These are phyloP conservation scores for Verbena officinalis DNA, from an alignment of 257 asterid genomes.

Conservation along the genomic window DNA sequence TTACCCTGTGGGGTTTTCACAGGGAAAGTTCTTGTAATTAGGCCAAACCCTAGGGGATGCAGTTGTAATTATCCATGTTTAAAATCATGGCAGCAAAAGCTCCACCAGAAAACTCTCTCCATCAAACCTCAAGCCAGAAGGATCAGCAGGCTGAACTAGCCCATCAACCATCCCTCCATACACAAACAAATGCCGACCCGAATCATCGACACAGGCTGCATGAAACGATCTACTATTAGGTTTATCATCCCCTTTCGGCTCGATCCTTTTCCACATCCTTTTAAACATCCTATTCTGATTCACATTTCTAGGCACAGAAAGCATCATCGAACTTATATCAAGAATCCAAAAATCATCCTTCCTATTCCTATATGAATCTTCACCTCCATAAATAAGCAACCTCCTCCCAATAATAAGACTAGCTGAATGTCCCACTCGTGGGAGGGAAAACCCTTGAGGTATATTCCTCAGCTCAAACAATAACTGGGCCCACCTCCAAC, in stretches of 20 bases:
- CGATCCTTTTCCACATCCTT: slow-evolving; percentile 68
- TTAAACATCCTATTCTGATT: slow-evolving; percentile 30
- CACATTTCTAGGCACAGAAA: slow-evolving; percentile 27
- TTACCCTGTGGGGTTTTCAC: no score
- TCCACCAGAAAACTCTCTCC: slow-evolving; percentile 72
- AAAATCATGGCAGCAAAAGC: slow-evolving; percentile 40
- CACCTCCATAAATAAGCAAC: slow-evolving; percentile 84
- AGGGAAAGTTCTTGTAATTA: no score
- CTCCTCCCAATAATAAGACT: slow-evolving; percentile 72
- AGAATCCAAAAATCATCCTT: slow-evolving; percentile 88
- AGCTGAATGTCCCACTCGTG: slow-evolving; percentile 95
- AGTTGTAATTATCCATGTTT: no score
- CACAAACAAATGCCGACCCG: slow-evolving; percentile 69
- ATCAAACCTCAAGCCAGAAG: slow-evolving; percentile 75
- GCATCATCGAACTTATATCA: slow-evolving; percentile 50
- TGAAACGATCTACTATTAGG: slow-evolving; percentile 80
- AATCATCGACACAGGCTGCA: slow-evolving; percentile 76
- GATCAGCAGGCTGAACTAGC: slow-evolving; percentile 51
- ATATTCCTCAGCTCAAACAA: slow-evolving; percentile 50
- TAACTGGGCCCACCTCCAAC: slow-evolving; percentile 67
- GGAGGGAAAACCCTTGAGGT: slow-evolving; percentile 67
- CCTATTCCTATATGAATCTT: slow-evolving; percentile 68
- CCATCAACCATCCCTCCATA: slow-evolving; percentile 97
- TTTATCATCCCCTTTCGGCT: slow-evolving; percentile 55
- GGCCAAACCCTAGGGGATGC: no score